A percentile compares a stretch with the other conserved stretches of the same genome.
Evolutionary conservation across 441 rosid genomes (phyloP).

Genomic region (Populus hybrid): DNA sequence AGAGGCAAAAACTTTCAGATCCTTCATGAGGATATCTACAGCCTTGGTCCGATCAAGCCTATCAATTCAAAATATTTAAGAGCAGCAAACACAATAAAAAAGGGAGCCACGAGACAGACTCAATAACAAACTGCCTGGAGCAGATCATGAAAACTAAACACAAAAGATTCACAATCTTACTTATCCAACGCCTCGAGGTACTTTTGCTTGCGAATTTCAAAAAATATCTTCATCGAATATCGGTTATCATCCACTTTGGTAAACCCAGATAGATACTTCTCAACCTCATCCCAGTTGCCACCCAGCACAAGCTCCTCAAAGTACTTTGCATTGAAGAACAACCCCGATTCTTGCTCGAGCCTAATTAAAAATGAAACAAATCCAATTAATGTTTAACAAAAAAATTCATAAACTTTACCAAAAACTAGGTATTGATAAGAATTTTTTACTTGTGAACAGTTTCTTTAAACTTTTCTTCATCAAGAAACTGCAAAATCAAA

Average conservation of each 20-base stretch:
- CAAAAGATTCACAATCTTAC: conserved; percentile 19
- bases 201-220: conserved; percentile 59
- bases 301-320: conserved; percentile 46
- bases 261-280: conserved; percentile 51
- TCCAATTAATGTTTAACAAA: not conserved
- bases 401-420: not conserved
- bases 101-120: not conserved
- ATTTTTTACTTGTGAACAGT: conserved; percentile 40
- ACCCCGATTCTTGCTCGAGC: conserved; percentile 58
- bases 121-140: not conserved
- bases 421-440: not conserved
- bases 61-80: conserved; percentile 8
- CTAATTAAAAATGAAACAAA: conserved; percentile 26
- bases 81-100: conserved; percentile 5
- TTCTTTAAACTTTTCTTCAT: conserved; percentile 52
- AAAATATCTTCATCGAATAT: conserved; percentile 50
- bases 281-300: conserved; percentile 55
- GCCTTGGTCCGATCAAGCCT: conserved; percentile 48
- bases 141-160: not conserved
- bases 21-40: conserved; percentile 45
- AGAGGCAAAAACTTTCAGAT: conserved; percentile 48
- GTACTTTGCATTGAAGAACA: conserved; percentile 43
- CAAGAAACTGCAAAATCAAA: conserved; percentile 53
- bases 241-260: conserved; percentile 47
- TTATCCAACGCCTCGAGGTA: conserved; percentile 54